A percentile compares a stretch with the other conserved stretches of the same genome.
Evolutionary conservation across 352 stramenopile genomes (phyloP).

Genomic region (Phytopythium montanum): DNA sequence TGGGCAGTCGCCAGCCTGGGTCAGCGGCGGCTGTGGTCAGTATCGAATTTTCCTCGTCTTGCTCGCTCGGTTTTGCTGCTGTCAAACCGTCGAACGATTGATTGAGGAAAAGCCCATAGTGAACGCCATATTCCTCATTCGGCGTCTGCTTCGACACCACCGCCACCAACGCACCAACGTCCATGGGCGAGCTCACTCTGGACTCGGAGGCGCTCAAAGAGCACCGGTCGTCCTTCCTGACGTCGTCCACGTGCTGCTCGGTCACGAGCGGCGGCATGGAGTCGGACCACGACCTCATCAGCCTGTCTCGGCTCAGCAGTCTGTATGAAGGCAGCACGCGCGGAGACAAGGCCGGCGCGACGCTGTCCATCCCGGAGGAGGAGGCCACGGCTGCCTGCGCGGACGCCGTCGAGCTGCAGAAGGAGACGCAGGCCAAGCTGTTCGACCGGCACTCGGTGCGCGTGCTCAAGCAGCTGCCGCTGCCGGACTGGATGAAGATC

Average conservation of each 20-base stretch:
- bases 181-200: conserved; percentile 3
- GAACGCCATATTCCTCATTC: too few species aligned
- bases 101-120: neutral
- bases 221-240: conserved; percentile 45
- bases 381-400: conserved; percentile 5
- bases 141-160: neutral
- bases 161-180: neutral
- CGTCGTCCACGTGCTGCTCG: conserved; percentile 43
- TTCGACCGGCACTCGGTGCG: conserved; percentile 41
- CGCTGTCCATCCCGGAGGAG: conserved; percentile 29
- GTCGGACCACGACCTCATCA: conserved; percentile 29
- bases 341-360: neutral
- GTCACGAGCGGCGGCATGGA: conserved; percentile 31
- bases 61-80: neutral
- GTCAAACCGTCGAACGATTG: neutral
- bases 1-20: neutral
- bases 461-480: conserved; percentile 61
- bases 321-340: conserved; percentile 21
- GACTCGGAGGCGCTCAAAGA: conserved; percentile 22
- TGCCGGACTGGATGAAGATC: conserved; percentile 76
- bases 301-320: conserved; percentile 30
- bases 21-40: conserved; percentile 1
- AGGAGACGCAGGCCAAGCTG: conserved; percentile 48
- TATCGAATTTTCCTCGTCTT: conserved; percentile 8
- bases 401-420: conserved; percentile 25